Evolutionary conservation across 73 alveolate genomes (phyloP).

Genomic region (Breviolum minutum): DNA sequence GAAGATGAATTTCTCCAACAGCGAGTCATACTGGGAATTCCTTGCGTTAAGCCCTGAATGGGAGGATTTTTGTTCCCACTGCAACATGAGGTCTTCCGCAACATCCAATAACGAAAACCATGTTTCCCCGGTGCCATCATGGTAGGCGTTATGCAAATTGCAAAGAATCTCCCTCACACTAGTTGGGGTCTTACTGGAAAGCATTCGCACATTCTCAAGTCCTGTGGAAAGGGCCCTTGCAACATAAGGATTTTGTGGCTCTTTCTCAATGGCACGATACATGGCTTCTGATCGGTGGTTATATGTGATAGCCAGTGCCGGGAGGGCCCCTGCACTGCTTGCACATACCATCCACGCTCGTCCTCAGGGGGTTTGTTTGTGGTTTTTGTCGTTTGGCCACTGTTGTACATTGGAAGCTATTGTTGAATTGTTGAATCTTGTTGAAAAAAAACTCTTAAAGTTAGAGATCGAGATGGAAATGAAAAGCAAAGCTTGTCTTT

Average conservation of each 20-base stretch:
- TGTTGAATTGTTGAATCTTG: too few species aligned
- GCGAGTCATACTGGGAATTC: background rate
- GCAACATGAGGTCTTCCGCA: background rate
- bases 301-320: background rate
- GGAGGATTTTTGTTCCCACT: background rate
- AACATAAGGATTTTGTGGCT: background rate
- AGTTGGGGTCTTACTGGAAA: background rate
- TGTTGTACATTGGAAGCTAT: too few species aligned
- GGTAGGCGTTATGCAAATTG: background rate
- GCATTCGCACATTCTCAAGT: background rate
- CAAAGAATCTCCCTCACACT: background rate
- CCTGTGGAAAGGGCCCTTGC: background rate
- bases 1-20: background rate
- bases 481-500: background rate
- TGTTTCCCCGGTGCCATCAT: background rate
- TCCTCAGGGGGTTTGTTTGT: background rate
- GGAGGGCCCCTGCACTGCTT: background rate
- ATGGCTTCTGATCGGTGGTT: conserved; percentile 7
- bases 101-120: background rate
- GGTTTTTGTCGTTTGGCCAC: too few species aligned
- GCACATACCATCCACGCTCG: background rate
- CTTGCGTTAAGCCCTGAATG: background rate
- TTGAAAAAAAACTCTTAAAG: too few species aligned
- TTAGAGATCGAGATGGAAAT: too few species aligned
- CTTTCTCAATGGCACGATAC: background rate